These are phyloP conservation scores for Coniochaeta sp. DNA, from an alignment of 2,329 filamentous ascomycete genomes.

Conservation along the genomic window DNA sequence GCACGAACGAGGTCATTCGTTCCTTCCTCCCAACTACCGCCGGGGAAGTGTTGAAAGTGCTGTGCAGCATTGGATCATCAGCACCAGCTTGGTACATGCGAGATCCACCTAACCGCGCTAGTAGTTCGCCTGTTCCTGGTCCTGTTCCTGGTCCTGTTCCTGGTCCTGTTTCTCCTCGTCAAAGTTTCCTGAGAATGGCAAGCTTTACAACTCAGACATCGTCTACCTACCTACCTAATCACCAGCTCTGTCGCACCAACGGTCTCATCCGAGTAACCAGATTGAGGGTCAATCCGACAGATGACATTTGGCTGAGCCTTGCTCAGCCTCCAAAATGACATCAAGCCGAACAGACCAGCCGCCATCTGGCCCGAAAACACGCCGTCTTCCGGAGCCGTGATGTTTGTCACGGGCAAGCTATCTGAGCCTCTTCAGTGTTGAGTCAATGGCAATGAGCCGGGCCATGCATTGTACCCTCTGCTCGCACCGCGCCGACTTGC, in stretches of 20 bases:
- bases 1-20: no score
- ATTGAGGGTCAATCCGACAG: not conserved
- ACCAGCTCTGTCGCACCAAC: no score
- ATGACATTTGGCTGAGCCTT: not conserved
- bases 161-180: not conserved
- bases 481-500: not conserved
- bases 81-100: not conserved
- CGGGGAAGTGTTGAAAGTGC: not conserved
- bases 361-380: not conserved
- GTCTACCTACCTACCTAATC: no score
- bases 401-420: not conserved
- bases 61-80: not conserved
- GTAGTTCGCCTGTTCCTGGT: not conserved
- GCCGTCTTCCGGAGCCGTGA: not conserved
- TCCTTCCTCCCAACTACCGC: not conserved
- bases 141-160: not conserved
- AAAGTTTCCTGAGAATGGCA: not conserved
- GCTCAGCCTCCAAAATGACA: not conserved
- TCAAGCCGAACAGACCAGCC: not conserved
- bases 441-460: not conserved
- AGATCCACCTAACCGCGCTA: not conserved
- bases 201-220: not conserved
- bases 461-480: not conserved
- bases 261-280: not conserved
- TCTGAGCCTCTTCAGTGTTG: not conserved